Conservation (phyloP, 2,329 filamentous ascomycete species). For the Fusarium transvaalense region DNA sequence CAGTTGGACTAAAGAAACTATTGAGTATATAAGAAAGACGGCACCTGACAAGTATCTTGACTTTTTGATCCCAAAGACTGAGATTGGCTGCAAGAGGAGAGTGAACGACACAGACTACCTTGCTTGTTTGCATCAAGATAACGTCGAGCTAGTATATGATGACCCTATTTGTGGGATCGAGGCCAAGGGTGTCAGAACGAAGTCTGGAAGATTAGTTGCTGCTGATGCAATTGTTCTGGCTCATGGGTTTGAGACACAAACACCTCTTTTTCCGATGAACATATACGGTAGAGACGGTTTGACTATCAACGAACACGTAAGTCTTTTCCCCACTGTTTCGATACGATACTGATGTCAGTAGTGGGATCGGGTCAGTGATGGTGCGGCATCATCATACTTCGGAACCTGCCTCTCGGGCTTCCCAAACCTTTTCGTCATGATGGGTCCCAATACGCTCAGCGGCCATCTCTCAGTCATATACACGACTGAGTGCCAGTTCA, state of each 20-base stretch:
- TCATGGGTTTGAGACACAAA: constrained; percentile 62
- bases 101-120: constrained; percentile 54
- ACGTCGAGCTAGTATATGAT: constrained; percentile 49
- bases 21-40: constrained; percentile 47
- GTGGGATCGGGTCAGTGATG: constrained; percentile 45
- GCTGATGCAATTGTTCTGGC: constrained; percentile 59
- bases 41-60: constrained; percentile 49
- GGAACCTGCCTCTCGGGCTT: constrained; percentile 63
- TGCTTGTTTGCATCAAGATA: constrained; percentile 45
- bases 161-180: constrained; percentile 36
- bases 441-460: constrained; percentile 55
- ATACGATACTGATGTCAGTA: constrained; percentile 46
- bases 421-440: constrained; percentile 57
- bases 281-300: constrained; percentile 59
- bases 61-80: constrained; percentile 50
- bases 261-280: constrained; percentile 60
- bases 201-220: constrained; percentile 35
- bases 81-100: constrained; percentile 54
- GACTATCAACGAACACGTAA: constrained; percentile 56
- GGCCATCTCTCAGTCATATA: constrained; percentile 65
- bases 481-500: constrained; percentile 65
- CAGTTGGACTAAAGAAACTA: constrained; percentile 28
- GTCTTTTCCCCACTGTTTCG: too few species aligned
- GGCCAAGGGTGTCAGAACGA: constrained; percentile 29
- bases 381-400: constrained; percentile 57